Base-by-base conservation (phyloP, 2,329 filamentous ascomycete genomes). In the Coleophoma crateriformis region DNA sequence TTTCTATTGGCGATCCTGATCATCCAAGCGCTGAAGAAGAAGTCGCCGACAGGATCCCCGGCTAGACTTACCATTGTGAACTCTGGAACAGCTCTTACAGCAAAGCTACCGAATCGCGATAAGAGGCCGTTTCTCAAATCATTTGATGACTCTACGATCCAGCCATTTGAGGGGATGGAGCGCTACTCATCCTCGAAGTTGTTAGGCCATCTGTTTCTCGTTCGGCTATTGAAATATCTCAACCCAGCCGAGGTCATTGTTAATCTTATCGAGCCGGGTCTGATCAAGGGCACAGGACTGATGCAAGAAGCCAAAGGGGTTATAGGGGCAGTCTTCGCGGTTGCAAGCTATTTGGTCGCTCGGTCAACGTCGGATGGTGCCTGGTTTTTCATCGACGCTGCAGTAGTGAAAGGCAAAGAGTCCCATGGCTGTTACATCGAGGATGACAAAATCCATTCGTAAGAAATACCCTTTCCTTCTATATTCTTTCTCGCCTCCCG, bases 351-450 rank as follows among this genome's bases (percentile, higher is more conserved):
- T 10, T 14, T 19, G 13, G 14, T 19, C 13, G 13, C 37, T 2
- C n/a, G 15, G 20, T 62, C 68, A 27, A 61, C 53, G 22, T 65
- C 14, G 58, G 64, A 4, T 4, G 77, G 71, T 5, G 74, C 73
- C 0, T 70, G 67, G 39, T 71, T 68, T 0, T 77, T 74, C 56
- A 48, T 78, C 0, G 71, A 80, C 57, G 75, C 76, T 1, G 64
- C 61, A 0, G 63, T 72, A 0, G 61, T 66, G 0, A 69, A 78
- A 49, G 76, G 75, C 0, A 67, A 65, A 40, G 74, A 78, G 57
- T 72, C 71, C 0, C 76, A 80, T 56, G 76, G 75, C 0, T 73
- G 70, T 39, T 77, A 72, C 51, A 33, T 78, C 0, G 73, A 71
- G 66, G 34, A 48, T 33, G 45, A 42, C 35, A 32, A 40, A 38